These are phyloP conservation scores for Paecilomyces variotii DNA, from an alignment of 2,329 filamentous ascomycete species.

Conservation along the genomic window DNA sequence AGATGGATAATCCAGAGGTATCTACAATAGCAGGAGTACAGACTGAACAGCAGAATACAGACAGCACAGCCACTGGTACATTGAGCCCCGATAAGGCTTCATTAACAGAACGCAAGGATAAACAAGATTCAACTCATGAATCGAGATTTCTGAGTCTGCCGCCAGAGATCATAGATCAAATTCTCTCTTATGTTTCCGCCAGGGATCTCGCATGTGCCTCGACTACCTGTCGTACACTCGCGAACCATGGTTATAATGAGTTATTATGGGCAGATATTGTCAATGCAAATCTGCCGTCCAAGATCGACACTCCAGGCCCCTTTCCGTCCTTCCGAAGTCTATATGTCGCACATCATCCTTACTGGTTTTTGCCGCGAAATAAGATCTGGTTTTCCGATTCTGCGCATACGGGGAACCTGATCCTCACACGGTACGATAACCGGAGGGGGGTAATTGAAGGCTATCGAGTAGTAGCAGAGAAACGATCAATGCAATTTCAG, in stretches of 20 bases:
- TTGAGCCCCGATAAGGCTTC: neutral
- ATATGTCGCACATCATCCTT: constrained; percentile 65
- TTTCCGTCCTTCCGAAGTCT: constrained; percentile 61
- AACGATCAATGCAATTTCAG: constrained; percentile 47
- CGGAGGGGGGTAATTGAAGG: constrained; percentile 69
- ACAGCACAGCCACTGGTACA: neutral
- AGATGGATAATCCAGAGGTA: neutral
- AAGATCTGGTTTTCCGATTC: constrained; percentile 82
- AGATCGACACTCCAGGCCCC: constrained; percentile 49
- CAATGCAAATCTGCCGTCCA: constrained; percentile 57
- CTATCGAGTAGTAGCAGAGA: constrained; percentile 64
- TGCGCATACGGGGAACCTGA: constrained; percentile 63
- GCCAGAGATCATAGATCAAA: constrained; percentile 64
- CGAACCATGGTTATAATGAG: constrained; percentile 55
- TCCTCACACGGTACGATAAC: constrained; percentile 70
- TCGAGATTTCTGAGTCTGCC: constrained; percentile 48
- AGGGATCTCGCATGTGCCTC: constrained; percentile 55
- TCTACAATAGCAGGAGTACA: neutral
- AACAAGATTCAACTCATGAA: neutral
- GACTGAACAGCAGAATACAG: neutral
- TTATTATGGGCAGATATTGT: constrained; percentile 64
- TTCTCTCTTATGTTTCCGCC: constrained; percentile 59
- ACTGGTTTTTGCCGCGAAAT: constrained; percentile 74
- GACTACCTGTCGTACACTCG: constrained; percentile 54
- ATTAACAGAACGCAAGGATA: neutral